Evolutionary conservation across 2,329 filamentous ascomycete genomes (phyloP), one percentile per base, ranked within the genome.

Genomic region (Trichoderma semiorbis): DNA sequence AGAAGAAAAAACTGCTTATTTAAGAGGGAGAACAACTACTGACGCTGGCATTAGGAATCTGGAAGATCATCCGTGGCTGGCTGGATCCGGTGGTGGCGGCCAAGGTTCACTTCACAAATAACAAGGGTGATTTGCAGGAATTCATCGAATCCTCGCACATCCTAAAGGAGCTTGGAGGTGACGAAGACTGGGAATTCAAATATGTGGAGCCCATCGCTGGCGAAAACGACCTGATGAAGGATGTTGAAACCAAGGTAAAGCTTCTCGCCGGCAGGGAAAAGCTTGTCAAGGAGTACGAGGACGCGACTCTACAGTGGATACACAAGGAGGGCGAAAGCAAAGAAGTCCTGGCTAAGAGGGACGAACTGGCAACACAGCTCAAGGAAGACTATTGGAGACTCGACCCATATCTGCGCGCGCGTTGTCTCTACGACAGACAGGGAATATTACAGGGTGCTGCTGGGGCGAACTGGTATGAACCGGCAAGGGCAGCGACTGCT

Each of bases 51-150:
- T 34, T 72, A 93, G 92, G 93, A n/a, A 93, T 98, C 74, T 98
- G 95, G 96, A 94, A 90, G 80, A 93, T 99, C 75, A 97, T 99
- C 79, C 91, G 90, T 75, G 94, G 95, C 76, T 99, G 96, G 96
- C 89, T 99, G 47, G 96, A 99, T 80, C 96, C 96, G 2, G 95
- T 99, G 4, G 95, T 99, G 32, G 96, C 96, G 28, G 87, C 89
- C 78, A 99, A 99, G 82, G 92, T 99, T 24, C 91, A 98, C 80
- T 98, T 98, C 81, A 96, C 93, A 72, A 96, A 94, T 78, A 93
- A 90, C 75, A 84, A 90, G 70, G 87, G 92, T 69, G 95, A 98
- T 68, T 85, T 99, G 68, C 89, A 92, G 74, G 85, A 90, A 70
- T 98, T 92, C 79, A 92, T 99, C 71, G 86, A 90, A 12, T 85